Conservation (phyloP, 305 asterid species). For the Fraxinus baroniana region DNA sequence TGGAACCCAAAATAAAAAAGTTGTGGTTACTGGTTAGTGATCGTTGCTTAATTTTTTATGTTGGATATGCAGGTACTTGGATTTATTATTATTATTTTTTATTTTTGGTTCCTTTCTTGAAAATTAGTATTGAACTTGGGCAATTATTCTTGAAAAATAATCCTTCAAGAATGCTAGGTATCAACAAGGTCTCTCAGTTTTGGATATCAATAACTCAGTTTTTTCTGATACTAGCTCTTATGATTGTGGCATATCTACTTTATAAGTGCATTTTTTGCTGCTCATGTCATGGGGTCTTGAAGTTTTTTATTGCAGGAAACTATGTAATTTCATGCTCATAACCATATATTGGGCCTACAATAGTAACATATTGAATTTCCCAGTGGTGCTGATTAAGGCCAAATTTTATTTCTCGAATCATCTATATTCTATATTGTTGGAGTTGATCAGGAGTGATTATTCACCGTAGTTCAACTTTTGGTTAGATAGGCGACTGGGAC, state of each 20-base stretch:
- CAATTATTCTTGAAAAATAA: slow-evolving; percentile 33
- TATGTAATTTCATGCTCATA: slow-evolving; percentile 55
- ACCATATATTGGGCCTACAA: slow-evolving; percentile 71
- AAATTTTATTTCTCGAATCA: slow-evolving; percentile 52
- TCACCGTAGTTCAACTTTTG: slow-evolving; percentile 38
- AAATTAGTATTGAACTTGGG: slow-evolving; percentile 51
- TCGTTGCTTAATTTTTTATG: no score
- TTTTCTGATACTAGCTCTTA: slow-evolving; percentile 56
- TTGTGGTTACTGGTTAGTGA: no score
- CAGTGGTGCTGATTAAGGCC: slow-evolving; percentile 32
- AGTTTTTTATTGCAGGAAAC: slow-evolving; percentile 52
- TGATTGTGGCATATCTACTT: slow-evolving; percentile 49
- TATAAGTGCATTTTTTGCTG: slow-evolving; percentile 25
- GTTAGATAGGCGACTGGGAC: slow-evolving; percentile 29
- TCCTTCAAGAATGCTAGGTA: slow-evolving; percentile 29
- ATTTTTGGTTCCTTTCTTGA: slow-evolving; percentile 72
- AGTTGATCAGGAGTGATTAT: slow-evolving; percentile 52
- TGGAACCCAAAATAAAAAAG: no score
- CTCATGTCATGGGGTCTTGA: slow-evolving; percentile 48
- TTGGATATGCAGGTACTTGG: no score
- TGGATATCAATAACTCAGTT: slow-evolving; percentile 52
- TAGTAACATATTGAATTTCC: slow-evolving; percentile 39
- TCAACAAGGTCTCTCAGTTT: slow-evolving; percentile 40
- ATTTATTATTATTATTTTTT: no score
- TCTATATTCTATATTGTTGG: slow-evolving; percentile 49